phyloP scores from a whole-genome alignment of 805 yeast species.

The Schizosaccharomyces lindneri region DNA sequence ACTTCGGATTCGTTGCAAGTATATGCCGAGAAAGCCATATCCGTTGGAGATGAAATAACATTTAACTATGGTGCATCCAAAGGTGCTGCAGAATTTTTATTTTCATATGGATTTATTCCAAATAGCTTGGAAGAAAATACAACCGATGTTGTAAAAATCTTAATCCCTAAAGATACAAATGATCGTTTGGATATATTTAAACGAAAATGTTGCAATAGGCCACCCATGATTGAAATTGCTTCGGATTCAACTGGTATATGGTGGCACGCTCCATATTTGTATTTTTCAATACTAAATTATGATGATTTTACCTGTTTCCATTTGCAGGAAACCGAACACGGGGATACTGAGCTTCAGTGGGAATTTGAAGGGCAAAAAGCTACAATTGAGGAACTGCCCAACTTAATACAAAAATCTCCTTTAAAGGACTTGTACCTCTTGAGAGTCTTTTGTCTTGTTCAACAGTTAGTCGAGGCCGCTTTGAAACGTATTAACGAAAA shows the following conservation, averaged over 20 bases:
- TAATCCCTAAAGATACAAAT: neutral
- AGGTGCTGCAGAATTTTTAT: neutral
- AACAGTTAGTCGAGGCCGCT: slow-evolving; percentile 6
- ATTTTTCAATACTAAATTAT: slow-evolving; percentile 3
- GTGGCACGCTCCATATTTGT: slow-evolving; percentile 4
- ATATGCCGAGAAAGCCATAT: neutral
- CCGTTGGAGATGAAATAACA: neutral
- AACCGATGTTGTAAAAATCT: neutral
- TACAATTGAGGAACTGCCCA: neutral
- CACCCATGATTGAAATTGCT: slow-evolving; percentile 3
- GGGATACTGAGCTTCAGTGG: neutral
- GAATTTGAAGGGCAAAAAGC: neutral
- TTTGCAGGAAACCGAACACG: neutral
- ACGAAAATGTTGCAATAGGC: neutral
- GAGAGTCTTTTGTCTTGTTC: slow-evolving; percentile 3
- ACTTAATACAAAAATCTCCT: neutral
- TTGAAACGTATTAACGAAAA: slow-evolving; percentile 4
- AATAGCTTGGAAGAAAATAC: neutral
- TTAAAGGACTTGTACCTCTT: slow-evolving; percentile 3
- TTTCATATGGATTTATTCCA: neutral
- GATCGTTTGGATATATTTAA: neutral
- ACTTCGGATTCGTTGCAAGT: neutral
- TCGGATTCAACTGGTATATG: slow-evolving; percentile 3
- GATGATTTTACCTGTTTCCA: slow-evolving; percentile 3
- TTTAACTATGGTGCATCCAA: neutral